Evolutionary conservation across 805 yeast species (phyloP).

Genomic region (Torulaspora quercuum): DNA sequence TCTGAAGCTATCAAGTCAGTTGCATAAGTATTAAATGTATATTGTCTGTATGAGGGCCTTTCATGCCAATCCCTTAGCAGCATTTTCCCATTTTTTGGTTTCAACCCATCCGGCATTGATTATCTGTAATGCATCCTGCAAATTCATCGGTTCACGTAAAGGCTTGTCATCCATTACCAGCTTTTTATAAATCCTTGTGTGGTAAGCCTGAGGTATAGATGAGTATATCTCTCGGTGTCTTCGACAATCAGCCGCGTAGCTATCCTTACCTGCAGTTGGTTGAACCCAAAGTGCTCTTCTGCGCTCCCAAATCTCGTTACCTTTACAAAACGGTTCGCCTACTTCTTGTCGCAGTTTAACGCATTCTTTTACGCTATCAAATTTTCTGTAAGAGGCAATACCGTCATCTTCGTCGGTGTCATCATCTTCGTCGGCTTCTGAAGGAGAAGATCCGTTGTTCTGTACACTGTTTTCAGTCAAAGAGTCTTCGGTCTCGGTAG

Average conservation of each 20-base stretch:
- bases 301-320: conserved; percentile 63
- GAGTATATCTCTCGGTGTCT: conserved; percentile 24
- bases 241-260: conserved; percentile 16
- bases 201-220: conserved; percentile 47
- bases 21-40: too few relatives aligned
- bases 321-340: conserved; percentile 47
- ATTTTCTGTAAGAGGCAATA: conserved; percentile 30
- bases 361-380: conserved; percentile 36
- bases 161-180: conserved; percentile 67
- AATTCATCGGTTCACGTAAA: conserved; percentile 66
- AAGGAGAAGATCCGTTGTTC: conserved; percentile 5
- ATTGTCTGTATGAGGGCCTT: neutral
- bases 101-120: conserved; percentile 84
- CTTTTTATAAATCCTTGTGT: conserved; percentile 60
- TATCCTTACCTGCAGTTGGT: conserved; percentile 21
- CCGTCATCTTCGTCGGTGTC: conserved; percentile 20
- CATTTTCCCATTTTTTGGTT: conserved; percentile 67
- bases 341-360: conserved; percentile 29
- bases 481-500: conserved; percentile 25
- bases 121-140: conserved; percentile 66
- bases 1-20: too few relatives aligned
- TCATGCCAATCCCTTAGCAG: conserved; percentile 38
- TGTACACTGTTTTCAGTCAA: conserved; percentile 9
- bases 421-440: conserved; percentile 11
- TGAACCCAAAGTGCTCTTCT: conserved; percentile 67